phyloP scores from a whole-genome alignment of 73 alveolate genomes.

The Paramecium bursaria region DNA sequence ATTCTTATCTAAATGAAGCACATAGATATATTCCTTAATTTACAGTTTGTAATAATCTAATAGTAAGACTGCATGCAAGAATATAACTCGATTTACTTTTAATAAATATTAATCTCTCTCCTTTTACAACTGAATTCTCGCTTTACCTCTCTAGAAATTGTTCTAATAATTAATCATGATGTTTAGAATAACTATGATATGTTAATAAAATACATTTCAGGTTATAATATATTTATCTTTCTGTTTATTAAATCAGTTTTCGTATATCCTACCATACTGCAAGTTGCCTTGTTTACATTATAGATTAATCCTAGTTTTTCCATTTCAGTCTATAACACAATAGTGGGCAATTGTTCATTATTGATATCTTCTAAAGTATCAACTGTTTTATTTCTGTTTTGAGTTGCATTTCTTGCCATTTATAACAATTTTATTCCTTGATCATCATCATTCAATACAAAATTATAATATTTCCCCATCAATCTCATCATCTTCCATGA shows the following conservation, averaged over 20 bases:
- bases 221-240: slow-evolving; percentile 39
- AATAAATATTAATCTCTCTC: slow-evolving; percentile 33
- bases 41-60: background rate
- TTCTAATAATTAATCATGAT: slow-evolving; percentile 13
- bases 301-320: slow-evolving; percentile 40
- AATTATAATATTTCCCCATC: slow-evolving; percentile 51
- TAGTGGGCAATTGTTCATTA: background rate
- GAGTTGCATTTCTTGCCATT: slow-evolving; percentile 7
- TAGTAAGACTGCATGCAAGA: slow-evolving; percentile 10
- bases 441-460: slow-evolving; percentile 52
- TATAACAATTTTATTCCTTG: background rate
- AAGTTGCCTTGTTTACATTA: slow-evolving; percentile 51
- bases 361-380: slow-evolving; percentile 22
- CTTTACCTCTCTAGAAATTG: slow-evolving; percentile 49
- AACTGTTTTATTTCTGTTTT: background rate
- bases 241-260: slow-evolving; percentile 51
- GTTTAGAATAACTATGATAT: slow-evolving; percentile 6
- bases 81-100: slow-evolving; percentile 51
- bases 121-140: background rate
- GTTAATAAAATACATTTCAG: background rate
- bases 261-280: slow-evolving; percentile 57
- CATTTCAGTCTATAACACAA: slow-evolving; percentile 26
- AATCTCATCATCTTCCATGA: background rate
- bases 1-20: slow-evolving; percentile 20
- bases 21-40: slow-evolving; percentile 27